A percentile compares a stretch with the other conserved stretches of the same genome.
These are phyloP conservation scores for Phymatotrichopsis omnivora DNA, from an alignment of 2,329 filamentous ascomycete species.

Conservation along the genomic window DNA sequence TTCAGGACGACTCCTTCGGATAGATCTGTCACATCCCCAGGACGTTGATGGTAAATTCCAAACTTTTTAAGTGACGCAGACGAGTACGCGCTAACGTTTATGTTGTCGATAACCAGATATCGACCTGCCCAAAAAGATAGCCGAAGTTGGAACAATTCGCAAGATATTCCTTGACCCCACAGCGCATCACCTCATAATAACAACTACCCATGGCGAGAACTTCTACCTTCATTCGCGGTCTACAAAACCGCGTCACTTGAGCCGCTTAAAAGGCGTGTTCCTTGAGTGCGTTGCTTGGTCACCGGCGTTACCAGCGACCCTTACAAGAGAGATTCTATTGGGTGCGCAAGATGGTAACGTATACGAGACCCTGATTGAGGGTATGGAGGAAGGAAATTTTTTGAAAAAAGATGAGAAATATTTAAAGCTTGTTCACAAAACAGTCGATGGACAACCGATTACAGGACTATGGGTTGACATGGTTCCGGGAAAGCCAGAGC, in stretches of 20 bases:
- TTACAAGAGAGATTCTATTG: constrained; percentile 85
- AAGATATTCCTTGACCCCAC: constrained; percentile 97
- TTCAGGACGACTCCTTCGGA: constrained; percentile 83
- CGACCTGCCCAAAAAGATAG: constrained; percentile 85
- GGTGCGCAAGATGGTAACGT: constrained; percentile 89
- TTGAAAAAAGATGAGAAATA: constrained; percentile 93
- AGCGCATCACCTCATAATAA: constrained; percentile 85
- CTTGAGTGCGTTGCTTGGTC: constrained; percentile 95
- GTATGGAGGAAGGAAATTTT: constrained; percentile 65
- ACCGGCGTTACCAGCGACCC: constrained; percentile 80
- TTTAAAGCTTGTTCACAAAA: constrained; percentile 69
- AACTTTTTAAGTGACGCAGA: neutral
- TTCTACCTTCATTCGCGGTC: constrained; percentile 97
- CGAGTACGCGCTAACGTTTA: neutral
- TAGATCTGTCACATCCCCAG: constrained; percentile 84
- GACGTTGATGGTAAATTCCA: constrained; percentile 70
- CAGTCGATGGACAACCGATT: constrained; percentile 64
- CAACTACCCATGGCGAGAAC: constrained; percentile 85
- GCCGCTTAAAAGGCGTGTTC: constrained; percentile 70
- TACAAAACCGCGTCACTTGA: constrained; percentile 70
- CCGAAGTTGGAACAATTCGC: constrained; percentile 83
- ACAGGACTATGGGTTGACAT: constrained; percentile 78
- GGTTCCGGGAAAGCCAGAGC: constrained; percentile 56
- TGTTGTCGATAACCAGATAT: constrained; percentile 54
- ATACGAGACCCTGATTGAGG: constrained; percentile 92